These are phyloP conservation scores for Talaromyces sp. DNA, from an alignment of 2,329 filamentous ascomycete genomes.

Conservation along the genomic window DNA sequence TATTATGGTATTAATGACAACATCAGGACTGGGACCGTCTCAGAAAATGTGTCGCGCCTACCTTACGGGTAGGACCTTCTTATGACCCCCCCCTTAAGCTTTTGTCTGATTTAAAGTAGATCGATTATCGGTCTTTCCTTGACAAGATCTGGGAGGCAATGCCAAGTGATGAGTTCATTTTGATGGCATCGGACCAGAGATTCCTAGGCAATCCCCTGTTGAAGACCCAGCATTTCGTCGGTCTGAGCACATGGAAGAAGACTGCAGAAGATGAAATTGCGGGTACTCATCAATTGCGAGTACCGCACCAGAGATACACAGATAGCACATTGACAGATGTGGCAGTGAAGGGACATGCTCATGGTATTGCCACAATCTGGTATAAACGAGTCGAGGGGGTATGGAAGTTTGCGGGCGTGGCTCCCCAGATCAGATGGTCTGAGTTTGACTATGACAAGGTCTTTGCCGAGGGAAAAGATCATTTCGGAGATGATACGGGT, in stretches of 20 bases:
- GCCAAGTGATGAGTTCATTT: constrained; percentile 11
- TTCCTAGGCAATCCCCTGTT: constrained; percentile 18
- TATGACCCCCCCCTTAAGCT: no score
- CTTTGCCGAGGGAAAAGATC: no score
- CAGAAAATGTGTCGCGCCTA: constrained; percentile 5
- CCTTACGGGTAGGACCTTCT: constrained; percentile 7
- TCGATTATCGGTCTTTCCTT: no score
- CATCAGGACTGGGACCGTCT: constrained; percentile 13
- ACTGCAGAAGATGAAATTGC: constrained; percentile 43
- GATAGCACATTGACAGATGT: constrained; percentile 48
- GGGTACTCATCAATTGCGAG: constrained; percentile 60
- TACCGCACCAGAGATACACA: constrained; percentile 60
- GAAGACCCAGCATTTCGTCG: constrained; percentile 23
- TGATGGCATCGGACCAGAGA: constrained; percentile 15
- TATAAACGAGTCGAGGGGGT: constrained; percentile 58
- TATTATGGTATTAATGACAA: no score
- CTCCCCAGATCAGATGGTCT: constrained; percentile 32
- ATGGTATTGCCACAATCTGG: constrained; percentile 57
- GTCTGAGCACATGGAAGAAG: constrained; percentile 8
- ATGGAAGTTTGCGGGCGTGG: constrained; percentile 61
- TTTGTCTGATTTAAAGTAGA: no score
- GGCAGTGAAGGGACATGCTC: constrained; percentile 58
- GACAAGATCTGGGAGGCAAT: no score
- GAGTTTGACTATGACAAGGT: not conserved
- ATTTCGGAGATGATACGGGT: no score